Conservation (phyloP, 768 basidiomycete species). For the Udeniomyces megalosporus region DNA sequence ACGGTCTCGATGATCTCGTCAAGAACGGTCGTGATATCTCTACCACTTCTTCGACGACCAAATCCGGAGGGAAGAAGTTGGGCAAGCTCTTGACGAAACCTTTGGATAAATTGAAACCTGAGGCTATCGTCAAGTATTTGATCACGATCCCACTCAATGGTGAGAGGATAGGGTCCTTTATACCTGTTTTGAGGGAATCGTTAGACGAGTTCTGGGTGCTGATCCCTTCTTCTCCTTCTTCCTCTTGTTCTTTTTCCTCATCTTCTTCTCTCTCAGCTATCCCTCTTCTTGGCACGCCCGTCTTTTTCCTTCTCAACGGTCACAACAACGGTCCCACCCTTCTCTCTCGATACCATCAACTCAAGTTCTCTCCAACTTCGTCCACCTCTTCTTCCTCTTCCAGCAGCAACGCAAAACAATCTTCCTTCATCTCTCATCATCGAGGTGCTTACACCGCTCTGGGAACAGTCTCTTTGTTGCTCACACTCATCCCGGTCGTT, state of each 20-base stretch:
- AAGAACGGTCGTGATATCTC: conserved; percentile 6
- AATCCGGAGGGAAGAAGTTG: neutral
- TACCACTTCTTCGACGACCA: neutral
- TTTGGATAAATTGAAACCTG: conserved; percentile 7
- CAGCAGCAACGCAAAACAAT: neutral
- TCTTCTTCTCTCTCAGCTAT: neutral
- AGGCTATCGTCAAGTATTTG: conserved; percentile 1
- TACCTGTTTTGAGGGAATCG: neutral
- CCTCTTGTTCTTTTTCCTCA: neutral
- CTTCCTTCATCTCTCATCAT: conserved; percentile 3
- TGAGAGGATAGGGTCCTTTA: neutral
- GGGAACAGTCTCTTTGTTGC: conserved; percentile 1
- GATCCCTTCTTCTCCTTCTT: neutral
- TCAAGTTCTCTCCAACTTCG: too few species aligned
- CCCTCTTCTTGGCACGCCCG: conserved; percentile 7
- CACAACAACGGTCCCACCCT: too few species aligned
- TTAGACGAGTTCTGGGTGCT: neutral
- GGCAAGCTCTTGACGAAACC: conserved; percentile 10
- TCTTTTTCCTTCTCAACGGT: conserved; percentile 13
- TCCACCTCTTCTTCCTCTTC: too few species aligned
- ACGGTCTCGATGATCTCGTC: conserved; percentile 8
- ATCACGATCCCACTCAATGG: neutral
- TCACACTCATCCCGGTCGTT: conserved; percentile 7
- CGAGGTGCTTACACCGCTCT: conserved; percentile 10
- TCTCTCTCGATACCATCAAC: too few species aligned